Evolutionary conservation across 2,329 filamentous ascomycete species (phyloP).

Genomic region (Hypoxylon sp.): DNA sequence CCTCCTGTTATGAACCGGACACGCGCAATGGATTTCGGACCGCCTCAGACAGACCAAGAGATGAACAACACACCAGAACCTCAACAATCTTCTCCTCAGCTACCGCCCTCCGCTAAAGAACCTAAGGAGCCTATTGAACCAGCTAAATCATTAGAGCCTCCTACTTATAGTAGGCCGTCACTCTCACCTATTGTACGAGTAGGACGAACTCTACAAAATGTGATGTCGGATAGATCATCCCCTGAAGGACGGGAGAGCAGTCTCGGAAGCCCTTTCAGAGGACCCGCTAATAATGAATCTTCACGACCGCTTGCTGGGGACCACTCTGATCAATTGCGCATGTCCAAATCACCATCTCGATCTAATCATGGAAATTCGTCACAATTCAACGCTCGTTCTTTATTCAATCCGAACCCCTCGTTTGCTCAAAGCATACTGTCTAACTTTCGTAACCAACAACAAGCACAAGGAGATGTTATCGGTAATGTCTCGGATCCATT

Average conservation of each 20-base stretch:
- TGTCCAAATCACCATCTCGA: constrained; percentile 49
- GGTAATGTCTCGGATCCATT: constrained; percentile 42
- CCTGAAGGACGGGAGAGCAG: constrained; percentile 66
- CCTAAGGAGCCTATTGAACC: constrained; percentile 41
- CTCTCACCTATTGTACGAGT: constrained; percentile 73
- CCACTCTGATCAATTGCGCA: constrained; percentile 46
- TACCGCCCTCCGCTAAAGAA: constrained; percentile 41
- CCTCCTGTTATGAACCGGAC: constrained; percentile 53
- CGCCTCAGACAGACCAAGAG: constrained; percentile 46
- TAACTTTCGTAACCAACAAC: constrained; percentile 38
- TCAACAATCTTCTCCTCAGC: constrained; percentile 45
- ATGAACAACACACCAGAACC: constrained; percentile 43
- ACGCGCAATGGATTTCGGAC: constrained; percentile 48
- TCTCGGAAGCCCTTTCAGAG: constrained; percentile 70
- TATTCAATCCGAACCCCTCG: constrained; percentile 39
- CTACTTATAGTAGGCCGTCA: constrained; percentile 47
- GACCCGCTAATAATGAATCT: constrained; percentile 54
- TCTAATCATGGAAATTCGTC: constrained; percentile 33
- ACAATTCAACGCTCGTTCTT: constrained; percentile 34
- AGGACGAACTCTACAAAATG: constrained; percentile 69
- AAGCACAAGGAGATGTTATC: constrained; percentile 31
- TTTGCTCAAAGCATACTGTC: constrained; percentile 45
- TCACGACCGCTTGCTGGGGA: constrained; percentile 42
- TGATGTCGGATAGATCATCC: constrained; percentile 72
- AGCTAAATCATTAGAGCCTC: constrained; percentile 46